Evolutionary conservation across 176 grass and related monocot species (phyloP).

Genomic region (Zea luxurians): DNA sequence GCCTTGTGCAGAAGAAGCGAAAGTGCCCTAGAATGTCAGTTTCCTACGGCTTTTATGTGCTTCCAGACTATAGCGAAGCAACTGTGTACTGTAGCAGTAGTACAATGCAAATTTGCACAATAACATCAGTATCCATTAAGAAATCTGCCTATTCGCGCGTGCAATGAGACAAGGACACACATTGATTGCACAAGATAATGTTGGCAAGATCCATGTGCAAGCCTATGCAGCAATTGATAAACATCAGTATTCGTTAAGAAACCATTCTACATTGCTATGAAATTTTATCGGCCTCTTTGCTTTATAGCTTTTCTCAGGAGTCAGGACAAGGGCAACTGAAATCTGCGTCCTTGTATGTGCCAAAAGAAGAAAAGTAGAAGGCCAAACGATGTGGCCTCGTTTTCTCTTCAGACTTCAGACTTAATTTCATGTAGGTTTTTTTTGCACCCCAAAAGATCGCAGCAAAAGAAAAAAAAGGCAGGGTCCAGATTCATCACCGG

Average conservation of each 20-base stretch:
- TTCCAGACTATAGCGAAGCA: neutral
- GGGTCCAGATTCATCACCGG: constrained; percentile 36
- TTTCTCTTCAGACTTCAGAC: neutral
- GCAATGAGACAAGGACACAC: neutral
- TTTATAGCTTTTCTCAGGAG: neutral
- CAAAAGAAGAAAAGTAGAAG: neutral
- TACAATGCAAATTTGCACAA: neutral
- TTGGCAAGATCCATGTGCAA: constrained; percentile 2
- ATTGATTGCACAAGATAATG: neutral
- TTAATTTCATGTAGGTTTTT: neutral
- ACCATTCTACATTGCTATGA: neutral
- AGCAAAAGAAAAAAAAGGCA: neutral
- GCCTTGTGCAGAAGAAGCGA: neutral
- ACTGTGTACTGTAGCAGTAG: neutral
- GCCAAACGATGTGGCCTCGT: neutral
- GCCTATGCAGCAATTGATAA: neutral
- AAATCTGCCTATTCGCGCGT: neutral
- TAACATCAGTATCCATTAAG: neutral
- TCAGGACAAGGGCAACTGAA: neutral
- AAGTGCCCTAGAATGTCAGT: neutral
- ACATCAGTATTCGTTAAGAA: neutral
- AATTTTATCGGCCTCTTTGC: neutral
- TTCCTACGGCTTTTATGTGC: neutral
- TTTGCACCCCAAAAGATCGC: neutral
- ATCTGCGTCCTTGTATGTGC: neutral